Conservation (phyloP, 768 basidiomycete genomes). For the Lactarius deliciosus region DNA sequence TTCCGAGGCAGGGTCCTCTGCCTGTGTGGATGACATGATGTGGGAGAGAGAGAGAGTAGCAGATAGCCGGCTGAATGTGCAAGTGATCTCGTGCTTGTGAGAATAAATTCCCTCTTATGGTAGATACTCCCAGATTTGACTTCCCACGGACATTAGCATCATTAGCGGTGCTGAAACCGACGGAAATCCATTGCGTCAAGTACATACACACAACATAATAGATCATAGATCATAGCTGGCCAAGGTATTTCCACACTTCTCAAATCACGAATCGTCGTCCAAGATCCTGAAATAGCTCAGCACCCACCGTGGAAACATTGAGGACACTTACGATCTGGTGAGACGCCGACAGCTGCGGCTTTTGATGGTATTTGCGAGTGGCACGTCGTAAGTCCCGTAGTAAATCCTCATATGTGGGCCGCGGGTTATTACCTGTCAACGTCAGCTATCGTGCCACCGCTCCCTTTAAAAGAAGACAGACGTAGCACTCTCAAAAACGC, state of each 20-base stretch:
- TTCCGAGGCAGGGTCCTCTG: slow-evolving; percentile 15
- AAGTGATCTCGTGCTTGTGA: background rate
- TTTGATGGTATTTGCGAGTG: slow-evolving; percentile 29
- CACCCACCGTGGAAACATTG: background rate
- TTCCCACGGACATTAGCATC: background rate
- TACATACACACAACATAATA: slow-evolving; percentile 14
- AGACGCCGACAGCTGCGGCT: slow-evolving; percentile 29
- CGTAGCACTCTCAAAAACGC: slow-evolving; percentile 28
- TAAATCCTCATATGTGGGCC: slow-evolving; percentile 27
- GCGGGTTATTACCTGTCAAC: slow-evolving; percentile 21
- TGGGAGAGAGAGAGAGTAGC: background rate
- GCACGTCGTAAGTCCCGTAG: slow-evolving; percentile 24
- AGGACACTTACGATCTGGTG: slow-evolving; percentile 27
- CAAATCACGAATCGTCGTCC: slow-evolving; percentile 24
- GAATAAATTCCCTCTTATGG: slow-evolving; percentile 4
- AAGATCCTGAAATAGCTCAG: slow-evolving; percentile 8
- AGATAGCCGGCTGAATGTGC: background rate
- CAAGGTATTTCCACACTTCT: background rate
- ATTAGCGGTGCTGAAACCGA: background rate
- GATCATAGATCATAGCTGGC: background rate
- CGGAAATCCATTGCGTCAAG: slow-evolving; percentile 12
- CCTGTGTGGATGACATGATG: slow-evolving; percentile 14
- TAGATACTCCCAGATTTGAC: background rate
- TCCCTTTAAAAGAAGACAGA: background rate
- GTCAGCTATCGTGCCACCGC: background rate